Percentiles rank a stretch among this genome's conserved stretches.
Conservation (phyloP, 2,329 filamentous ascomycete genomes). For the Colletotrichum melonis region DNA sequence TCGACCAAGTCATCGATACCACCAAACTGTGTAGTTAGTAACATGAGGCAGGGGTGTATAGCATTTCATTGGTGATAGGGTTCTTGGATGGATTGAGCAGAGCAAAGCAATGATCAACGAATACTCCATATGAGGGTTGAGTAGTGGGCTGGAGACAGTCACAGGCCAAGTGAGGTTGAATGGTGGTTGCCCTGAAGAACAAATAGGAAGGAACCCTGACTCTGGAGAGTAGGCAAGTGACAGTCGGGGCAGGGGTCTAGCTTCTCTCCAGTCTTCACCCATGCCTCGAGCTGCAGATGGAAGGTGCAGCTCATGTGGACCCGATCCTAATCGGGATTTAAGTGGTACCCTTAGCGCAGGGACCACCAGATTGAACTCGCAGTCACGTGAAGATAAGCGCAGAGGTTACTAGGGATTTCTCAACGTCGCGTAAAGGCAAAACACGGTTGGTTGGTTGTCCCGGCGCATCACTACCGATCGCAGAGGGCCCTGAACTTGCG, state of each 20-base stretch:
- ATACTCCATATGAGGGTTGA: background rate
- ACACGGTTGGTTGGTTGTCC: conserved; percentile 28
- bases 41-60: background rate
- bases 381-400: conserved; percentile 28
- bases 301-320: conserved; percentile 17
- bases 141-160: background rate
- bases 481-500: conserved; percentile 29
- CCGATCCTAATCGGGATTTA: background rate
- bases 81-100: background rate
- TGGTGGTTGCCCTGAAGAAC: background rate
- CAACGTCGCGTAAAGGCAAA: conserved; percentile 32
- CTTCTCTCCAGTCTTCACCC: background rate
- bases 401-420: conserved; percentile 12
- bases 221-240: background rate
- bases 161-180: background rate
- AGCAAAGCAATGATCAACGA: background rate
- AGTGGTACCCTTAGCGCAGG: background rate
- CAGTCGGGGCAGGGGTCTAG: conserved; percentile 1
- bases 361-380: background rate
- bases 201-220: background rate
- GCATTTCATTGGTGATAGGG: background rate
- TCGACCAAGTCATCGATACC: background rate
- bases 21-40: background rate
- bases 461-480: conserved; percentile 32
- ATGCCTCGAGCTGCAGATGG: background rate